Percentiles rank a stretch among this genome's conserved stretches.
These are phyloP conservation scores for Puccinia novopanici DNA, from an alignment of 1,284 basidiomycete species.

Conservation along the genomic window DNA sequence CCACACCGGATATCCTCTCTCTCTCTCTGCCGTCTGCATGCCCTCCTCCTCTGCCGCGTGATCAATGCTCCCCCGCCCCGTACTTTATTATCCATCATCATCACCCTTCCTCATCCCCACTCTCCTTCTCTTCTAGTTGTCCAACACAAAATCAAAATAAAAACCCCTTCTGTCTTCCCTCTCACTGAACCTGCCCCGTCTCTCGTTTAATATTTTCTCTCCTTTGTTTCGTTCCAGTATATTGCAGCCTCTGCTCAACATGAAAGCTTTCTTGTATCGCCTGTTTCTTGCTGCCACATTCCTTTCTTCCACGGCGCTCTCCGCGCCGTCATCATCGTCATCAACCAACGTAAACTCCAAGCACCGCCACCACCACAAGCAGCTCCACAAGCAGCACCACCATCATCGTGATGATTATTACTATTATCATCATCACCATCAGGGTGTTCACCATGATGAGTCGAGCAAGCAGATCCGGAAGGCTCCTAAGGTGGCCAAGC, in stretches of 20 bases:
- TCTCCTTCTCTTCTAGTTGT: background rate
- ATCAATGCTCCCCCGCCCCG: background rate
- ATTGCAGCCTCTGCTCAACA: background rate
- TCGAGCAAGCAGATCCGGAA: slow-evolving; percentile 12
- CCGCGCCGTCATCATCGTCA: too few relatives aligned
- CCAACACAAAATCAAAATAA: too few relatives aligned
- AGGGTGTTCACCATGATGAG: background rate
- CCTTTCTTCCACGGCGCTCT: background rate
- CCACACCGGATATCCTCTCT: background rate
- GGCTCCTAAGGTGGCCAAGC: background rate
- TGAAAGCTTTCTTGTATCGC: background rate
- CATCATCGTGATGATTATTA: too few relatives aligned
- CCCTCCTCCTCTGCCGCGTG: background rate
- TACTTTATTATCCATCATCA: background rate
- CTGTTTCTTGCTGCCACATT: background rate
- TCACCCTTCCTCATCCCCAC: background rate
- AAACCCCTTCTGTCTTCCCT: too few relatives aligned
- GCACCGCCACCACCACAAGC: too few relatives aligned
- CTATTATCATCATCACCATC: background rate
- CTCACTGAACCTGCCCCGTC: background rate
- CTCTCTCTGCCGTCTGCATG: background rate
- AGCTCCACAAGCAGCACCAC: too few relatives aligned
- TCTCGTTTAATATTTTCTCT: background rate
- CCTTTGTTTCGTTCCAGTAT: background rate
- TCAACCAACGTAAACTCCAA: too few relatives aligned